These are phyloP conservation scores for Amphibolis antarctica DNA, from an alignment of 106 monocot species.

Conservation along the genomic window DNA sequence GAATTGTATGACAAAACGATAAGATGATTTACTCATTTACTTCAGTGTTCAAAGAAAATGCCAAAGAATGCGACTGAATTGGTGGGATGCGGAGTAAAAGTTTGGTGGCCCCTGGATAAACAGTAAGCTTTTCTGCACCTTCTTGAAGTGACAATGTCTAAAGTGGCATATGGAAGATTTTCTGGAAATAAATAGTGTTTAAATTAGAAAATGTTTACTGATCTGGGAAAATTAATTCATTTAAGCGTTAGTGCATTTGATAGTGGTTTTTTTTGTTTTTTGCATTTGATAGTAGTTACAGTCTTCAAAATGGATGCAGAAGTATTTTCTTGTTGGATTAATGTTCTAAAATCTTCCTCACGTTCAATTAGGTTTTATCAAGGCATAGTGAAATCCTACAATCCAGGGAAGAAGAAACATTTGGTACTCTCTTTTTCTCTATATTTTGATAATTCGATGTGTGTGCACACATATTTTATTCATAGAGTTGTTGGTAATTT, in stretches of 20 bases:
- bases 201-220: too few relatives aligned
- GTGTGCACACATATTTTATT: background rate
- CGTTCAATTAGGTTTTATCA: slow-evolving; percentile 56
- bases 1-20: background rate
- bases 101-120: slow-evolving; percentile 99
- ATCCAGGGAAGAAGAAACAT: slow-evolving; percentile 64
- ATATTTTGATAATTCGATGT: background rate
- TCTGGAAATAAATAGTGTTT: too few relatives aligned
- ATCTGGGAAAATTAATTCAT: too few relatives aligned
- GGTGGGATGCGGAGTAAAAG: slow-evolving; percentile 75
- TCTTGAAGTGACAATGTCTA: background rate
- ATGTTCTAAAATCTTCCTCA: background rate
- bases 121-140: slow-evolving; percentile 26
- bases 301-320: too few relatives aligned
- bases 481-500: background rate
- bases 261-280: too few relatives aligned
- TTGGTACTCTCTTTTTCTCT: slow-evolving; percentile 24
- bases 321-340: too few relatives aligned
- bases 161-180: background rate
- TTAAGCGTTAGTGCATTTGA: too few relatives aligned
- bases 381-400: slow-evolving; percentile 65
- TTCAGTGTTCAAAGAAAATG: slow-evolving; percentile 53
- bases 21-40: background rate
- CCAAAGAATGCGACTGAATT: slow-evolving; percentile 25
- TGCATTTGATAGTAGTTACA: too few relatives aligned